A percentile compares a stretch with the other conserved stretches of the same genome.
phyloP scores from a whole-genome alignment of 345 rosid genomes.

The Cardamine resedifolia region DNA sequence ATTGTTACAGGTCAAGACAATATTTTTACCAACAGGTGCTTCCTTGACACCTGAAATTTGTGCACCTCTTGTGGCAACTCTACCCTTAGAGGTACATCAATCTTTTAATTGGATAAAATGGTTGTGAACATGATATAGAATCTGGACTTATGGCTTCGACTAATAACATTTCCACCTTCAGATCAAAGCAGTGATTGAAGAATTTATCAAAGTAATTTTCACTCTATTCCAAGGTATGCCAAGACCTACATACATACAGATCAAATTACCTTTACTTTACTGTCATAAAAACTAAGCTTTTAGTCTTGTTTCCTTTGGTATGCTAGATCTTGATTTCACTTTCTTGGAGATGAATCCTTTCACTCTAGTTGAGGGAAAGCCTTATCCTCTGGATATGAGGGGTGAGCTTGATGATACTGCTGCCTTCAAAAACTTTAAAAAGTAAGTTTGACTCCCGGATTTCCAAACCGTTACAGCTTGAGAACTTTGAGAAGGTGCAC shows the following conservation, averaged over 20 bases:
- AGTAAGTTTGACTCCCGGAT: conserved; percentile 37
- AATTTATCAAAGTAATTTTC: conserved; percentile 66
- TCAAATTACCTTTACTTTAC: not conserved
- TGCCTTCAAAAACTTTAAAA: conserved; percentile 92
- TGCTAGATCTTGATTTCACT: conserved; percentile 87
- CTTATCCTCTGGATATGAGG: conserved; percentile 96
- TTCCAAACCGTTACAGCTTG: not conserved
- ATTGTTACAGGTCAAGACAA: conserved; percentile 68
- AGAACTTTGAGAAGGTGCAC: not conserved
- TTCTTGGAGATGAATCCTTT: conserved; percentile 99
- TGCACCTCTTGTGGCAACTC: conserved; percentile 90
- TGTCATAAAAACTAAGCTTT: not conserved
- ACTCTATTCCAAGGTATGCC: conserved; percentile 75
- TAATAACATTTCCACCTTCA: conserved; percentile 32
- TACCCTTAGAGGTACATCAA: conserved; percentile 73
- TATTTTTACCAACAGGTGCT: conserved; percentile 67
- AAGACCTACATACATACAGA: not conserved
- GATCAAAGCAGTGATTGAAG: conserved; percentile 64
- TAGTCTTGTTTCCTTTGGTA: conserved; percentile 13
- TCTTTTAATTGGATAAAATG: not conserved
- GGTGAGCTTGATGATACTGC: conserved; percentile 99
- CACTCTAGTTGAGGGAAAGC: conserved; percentile 81
- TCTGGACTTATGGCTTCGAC: not conserved
- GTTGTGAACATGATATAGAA: not conserved
- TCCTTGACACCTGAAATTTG: conserved; percentile 61